Evolutionary conservation across 1,139 yeast species (phyloP).

Genomic region (Zygosaccharomyces sapae): DNA sequence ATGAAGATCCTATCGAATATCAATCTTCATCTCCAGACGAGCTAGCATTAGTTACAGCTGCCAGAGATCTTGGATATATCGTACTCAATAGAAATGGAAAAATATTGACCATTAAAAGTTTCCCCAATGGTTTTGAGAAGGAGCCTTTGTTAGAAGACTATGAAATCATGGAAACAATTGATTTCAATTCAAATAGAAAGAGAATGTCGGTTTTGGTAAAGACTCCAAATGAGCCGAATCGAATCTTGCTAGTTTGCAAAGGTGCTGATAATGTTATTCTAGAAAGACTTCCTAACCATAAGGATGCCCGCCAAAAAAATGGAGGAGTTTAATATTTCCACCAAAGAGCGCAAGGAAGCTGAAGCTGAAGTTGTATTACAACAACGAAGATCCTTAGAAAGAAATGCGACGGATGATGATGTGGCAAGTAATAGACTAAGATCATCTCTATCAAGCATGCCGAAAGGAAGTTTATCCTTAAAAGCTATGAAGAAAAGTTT

Average conservation of each 20-base stretch:
- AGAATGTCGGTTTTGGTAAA: slow-evolving; percentile 86
- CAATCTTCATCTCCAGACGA: slow-evolving; percentile 98
- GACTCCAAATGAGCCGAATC: slow-evolving; percentile 60
- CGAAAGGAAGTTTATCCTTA: slow-evolving; percentile 39
- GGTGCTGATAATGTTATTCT: slow-evolving; percentile 95
- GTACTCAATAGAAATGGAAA: slow-evolving; percentile 64
- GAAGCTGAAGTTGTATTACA: slow-evolving; percentile 79
- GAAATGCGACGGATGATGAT: slow-evolving; percentile 22
- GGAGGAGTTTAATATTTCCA: slow-evolving; percentile 54
- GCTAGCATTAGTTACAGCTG: slow-evolving; percentile 87
- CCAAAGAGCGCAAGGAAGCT: slow-evolving; percentile 62
- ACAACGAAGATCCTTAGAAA: slow-evolving; percentile 40
- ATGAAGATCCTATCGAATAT: slow-evolving; percentile 53
- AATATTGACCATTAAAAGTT: slow-evolving; percentile 62
- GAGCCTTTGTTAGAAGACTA: slow-evolving; percentile 64
- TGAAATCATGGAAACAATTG: slow-evolving; percentile 72
- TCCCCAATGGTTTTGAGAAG: slow-evolving; percentile 72
- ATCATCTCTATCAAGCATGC: slow-evolving; percentile 17
- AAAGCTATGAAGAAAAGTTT: slow-evolving; percentile 33
- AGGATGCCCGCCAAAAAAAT: slow-evolving; percentile 60
- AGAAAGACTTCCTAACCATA: slow-evolving; percentile 59
- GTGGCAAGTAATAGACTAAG: slow-evolving; percentile 22
- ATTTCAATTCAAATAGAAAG: slow-evolving; percentile 82
- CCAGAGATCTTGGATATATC: slow-evolving; percentile 87
- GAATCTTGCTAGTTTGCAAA: slow-evolving; percentile 75